phyloP scores from a whole-genome alignment of 352 stramenopile genomes.

The Phytophthora podocarpi region DNA sequence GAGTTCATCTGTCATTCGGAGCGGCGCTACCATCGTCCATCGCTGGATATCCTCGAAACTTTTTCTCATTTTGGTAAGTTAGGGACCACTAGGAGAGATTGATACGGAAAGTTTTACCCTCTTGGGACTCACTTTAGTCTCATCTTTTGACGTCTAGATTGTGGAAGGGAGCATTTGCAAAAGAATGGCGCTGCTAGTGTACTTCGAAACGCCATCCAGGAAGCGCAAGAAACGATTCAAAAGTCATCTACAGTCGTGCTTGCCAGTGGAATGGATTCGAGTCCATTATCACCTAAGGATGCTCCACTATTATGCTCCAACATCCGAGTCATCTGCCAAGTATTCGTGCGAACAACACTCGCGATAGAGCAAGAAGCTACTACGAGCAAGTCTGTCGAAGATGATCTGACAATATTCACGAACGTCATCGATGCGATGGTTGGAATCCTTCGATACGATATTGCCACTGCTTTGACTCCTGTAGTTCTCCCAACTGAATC shows the following conservation, averaged over 20 bases:
- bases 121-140: too few species aligned
- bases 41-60: conserved; percentile 54
- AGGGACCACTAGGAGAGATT: background rate
- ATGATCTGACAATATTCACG: conserved; percentile 12
- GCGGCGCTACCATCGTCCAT: conserved; percentile 40
- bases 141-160: conserved; percentile 15
- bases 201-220: conserved; percentile 20
- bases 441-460: conserved; percentile 44
- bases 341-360: conserved; percentile 47
- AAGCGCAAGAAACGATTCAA: conserved; percentile 25
- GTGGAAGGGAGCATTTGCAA: conserved; percentile 16
- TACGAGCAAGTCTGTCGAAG: background rate
- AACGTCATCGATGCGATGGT: conserved; percentile 45
- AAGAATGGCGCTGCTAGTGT: conserved; percentile 8
- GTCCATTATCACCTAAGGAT: conserved; percentile 37
- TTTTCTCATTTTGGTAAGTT: conserved; percentile 56
- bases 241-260: conserved; percentile 23
- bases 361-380: conserved; percentile 29
- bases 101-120: background rate
- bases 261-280: conserved; percentile 27
- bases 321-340: conserved; percentile 38
- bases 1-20: conserved; percentile 38
- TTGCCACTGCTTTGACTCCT: conserved; percentile 27
- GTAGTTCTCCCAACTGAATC: conserved; percentile 8
- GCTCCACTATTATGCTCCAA: conserved; percentile 33